These are phyloP conservation scores for Vigna nakashimae DNA, from an alignment of 306 rosid genomes.

Conservation along the genomic window DNA sequence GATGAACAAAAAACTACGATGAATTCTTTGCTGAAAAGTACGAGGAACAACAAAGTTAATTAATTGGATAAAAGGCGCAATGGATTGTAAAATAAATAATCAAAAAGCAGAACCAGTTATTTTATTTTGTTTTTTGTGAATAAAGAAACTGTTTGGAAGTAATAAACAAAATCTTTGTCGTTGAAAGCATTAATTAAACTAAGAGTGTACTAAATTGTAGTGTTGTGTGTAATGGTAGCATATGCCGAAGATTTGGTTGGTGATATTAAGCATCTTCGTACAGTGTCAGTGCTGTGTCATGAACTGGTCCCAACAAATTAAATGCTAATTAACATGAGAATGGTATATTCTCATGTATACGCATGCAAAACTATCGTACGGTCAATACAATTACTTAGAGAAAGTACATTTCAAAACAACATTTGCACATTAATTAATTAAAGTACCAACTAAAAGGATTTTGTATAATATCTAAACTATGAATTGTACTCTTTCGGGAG, in stretches of 20 bases:
- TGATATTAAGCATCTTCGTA: conserved; percentile 62
- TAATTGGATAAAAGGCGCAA: conserved; percentile 6
- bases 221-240: conserved; percentile 42
- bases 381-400: conserved; percentile 30
- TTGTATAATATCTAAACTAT: neutral
- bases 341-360: conserved; percentile 44
- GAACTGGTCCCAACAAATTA: conserved; percentile 60
- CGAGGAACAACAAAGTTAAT: conserved; percentile 28
- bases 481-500: neutral
- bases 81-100: neutral
- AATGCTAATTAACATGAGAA: conserved; percentile 22
- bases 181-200: neutral
- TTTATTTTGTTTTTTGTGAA: neutral
- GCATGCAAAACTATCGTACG: conserved; percentile 52
- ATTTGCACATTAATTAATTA: neutral
- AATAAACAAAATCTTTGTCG: conserved; percentile 31
- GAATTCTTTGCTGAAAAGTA: conserved; percentile 23
- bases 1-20: neutral
- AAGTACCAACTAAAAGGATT: neutral
- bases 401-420: conserved; percentile 29
- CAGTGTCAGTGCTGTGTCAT: conserved; percentile 26
- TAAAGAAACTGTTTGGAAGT: conserved; percentile 22
- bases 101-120: conserved; percentile 39
- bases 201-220: neutral
- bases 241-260: conserved; percentile 71